A percentile compares a stretch with the other conserved stretches of the same genome.
Evolutionary conservation across 2,329 filamentous ascomycete species (phyloP).

Genomic region (Aspergillus sp.): DNA sequence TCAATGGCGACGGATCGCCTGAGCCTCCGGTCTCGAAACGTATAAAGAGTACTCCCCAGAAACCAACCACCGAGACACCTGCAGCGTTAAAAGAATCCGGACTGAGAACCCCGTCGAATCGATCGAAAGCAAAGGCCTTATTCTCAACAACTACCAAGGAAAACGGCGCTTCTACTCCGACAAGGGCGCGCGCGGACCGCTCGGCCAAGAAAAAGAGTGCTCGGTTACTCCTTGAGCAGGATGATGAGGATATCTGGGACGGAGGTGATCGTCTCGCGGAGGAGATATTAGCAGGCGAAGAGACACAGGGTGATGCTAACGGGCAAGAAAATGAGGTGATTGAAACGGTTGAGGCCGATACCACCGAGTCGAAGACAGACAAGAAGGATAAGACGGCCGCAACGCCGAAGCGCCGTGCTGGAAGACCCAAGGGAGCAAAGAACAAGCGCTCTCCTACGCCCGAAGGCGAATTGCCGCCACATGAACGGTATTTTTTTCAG

Average conservation of each 20-base stretch:
- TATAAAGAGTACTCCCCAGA: constrained; percentile 34
- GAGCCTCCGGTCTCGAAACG: constrained; percentile 28
- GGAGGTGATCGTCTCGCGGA: constrained; percentile 68
- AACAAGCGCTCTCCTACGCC: constrained; percentile 73
- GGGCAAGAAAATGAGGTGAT: constrained; percentile 24
- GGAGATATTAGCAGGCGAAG: constrained; percentile 61
- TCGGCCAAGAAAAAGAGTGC: constrained; percentile 87
- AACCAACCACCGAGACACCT: constrained; percentile 26
- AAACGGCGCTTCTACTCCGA: constrained; percentile 53
- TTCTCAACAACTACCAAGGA: constrained; percentile 44
- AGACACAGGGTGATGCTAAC: constrained; percentile 25
- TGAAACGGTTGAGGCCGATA: constrained; percentile 33
- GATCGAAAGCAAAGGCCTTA: constrained; percentile 35
- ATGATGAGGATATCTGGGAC: constrained; percentile 64
- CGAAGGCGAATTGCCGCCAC: constrained; percentile 76
- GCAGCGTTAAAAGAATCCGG: constrained; percentile 35
- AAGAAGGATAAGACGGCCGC: constrained; percentile 42
- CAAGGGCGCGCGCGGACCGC: constrained; percentile 69
- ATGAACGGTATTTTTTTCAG: constrained; percentile 92
- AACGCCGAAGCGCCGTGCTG: constrained; percentile 57
- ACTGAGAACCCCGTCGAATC: constrained; percentile 39
- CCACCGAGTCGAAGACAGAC: constrained; percentile 32
- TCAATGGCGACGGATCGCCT: constrained; percentile 22
- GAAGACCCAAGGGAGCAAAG: constrained; percentile 56
- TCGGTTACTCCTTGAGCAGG: constrained; percentile 70